Conservation (phyloP, 345 rosid genomes). For the Eucalyptus albens region DNA sequence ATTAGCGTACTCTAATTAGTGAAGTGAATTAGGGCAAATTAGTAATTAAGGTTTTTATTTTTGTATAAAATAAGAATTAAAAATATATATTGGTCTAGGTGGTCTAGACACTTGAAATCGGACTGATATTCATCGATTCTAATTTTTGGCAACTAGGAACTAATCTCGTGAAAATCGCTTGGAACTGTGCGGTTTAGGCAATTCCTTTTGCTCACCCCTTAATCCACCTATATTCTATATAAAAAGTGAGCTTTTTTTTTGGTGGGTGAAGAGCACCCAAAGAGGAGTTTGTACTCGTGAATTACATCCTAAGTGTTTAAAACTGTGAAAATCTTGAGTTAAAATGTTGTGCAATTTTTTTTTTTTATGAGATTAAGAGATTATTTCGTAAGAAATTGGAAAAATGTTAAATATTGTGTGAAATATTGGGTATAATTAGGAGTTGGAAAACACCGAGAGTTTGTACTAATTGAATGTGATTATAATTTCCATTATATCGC, state of each 20-base stretch:
- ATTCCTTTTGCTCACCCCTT: too few relatives aligned
- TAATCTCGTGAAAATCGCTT: rapidly evolving
- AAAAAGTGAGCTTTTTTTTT: background rate
- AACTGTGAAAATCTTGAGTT: background rate
- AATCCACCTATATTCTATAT: background rate
- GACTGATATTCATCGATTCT: background rate
- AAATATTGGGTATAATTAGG: background rate
- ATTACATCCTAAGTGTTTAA: background rate
- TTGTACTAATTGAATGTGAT: background rate
- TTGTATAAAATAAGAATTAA: background rate
- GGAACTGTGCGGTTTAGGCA: background rate
- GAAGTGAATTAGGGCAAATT: background rate
- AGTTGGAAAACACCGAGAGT: background rate
- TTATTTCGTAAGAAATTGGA: background rate
- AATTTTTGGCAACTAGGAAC: background rate
- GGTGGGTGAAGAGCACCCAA: background rate
- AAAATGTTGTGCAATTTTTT: background rate
- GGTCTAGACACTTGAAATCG: background rate
- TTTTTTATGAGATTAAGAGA: background rate
- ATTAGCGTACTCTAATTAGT: background rate
- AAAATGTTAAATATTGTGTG: background rate
- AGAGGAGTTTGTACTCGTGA: background rate
- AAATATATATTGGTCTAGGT: background rate
- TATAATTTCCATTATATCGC: background rate
- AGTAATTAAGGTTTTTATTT: background rate